A percentile compares a stretch with the other conserved stretches of the same genome.
Conservation (phyloP, 2,329 filamentous ascomycete species). For the Aspergillus intermedius region DNA sequence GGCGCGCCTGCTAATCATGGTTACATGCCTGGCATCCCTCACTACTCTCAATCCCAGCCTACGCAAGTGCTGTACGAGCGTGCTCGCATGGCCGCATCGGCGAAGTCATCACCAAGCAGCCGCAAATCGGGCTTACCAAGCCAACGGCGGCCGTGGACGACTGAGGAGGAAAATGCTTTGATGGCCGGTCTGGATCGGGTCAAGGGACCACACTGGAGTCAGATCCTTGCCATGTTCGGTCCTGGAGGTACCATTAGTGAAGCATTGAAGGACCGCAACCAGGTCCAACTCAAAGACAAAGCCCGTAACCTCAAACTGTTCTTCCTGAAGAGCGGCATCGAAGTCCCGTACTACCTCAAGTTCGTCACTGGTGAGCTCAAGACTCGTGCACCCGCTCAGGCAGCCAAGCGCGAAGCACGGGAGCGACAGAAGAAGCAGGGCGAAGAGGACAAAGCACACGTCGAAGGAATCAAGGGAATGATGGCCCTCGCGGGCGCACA, state of each 20-base stretch:
- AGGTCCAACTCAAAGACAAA: conserved; percentile 90
- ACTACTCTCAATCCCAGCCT: conserved; percentile 42
- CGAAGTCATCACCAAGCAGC: conserved; percentile 49
- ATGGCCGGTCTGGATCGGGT: conserved; percentile 85
- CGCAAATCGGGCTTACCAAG: conserved; percentile 49
- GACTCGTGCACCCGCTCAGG: conserved; percentile 65
- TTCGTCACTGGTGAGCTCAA: conserved; percentile 86
- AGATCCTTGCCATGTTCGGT: conserved; percentile 80
- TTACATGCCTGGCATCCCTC: conserved; percentile 42
- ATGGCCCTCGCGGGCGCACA: conserved; percentile 42
- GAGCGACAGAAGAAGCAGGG: conserved; percentile 41
- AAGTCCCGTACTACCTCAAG: conserved; percentile 81
- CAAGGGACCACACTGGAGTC: conserved; percentile 87
- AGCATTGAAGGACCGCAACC: conserved; percentile 78
- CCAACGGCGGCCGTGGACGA: conserved; percentile 73
- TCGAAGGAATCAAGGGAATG: conserved; percentile 43
- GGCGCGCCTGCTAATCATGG: conserved; percentile 32
- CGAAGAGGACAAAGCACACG: conserved; percentile 43
- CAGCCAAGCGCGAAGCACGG: conserved; percentile 44
- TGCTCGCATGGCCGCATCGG: conserved; percentile 50
- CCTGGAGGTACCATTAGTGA: conserved; percentile 72
- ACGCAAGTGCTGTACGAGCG: conserved; percentile 54
- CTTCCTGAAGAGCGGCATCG: conserved; percentile 84
- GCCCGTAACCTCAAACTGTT: conserved; percentile 84
- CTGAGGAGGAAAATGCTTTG: conserved; percentile 81